Evolutionary conservation across 345 rosid species (phyloP).

Genomic region (Lepidium africanum): DNA sequence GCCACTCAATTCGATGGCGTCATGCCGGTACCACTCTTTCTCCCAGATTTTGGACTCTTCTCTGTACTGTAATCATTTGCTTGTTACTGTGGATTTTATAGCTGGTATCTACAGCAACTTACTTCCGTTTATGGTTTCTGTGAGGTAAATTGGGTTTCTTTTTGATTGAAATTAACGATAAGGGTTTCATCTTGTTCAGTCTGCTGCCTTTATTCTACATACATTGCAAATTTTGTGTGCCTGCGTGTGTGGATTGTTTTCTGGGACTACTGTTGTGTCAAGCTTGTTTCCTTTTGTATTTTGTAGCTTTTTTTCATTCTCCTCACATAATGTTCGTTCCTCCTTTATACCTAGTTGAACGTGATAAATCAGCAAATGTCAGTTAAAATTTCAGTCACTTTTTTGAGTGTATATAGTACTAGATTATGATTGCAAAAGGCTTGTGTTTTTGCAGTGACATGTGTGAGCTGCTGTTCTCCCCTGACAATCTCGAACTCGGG

Average conservation of each 20-base stretch:
- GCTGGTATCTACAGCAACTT: not conserved
- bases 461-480: not conserved
- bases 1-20: conserved; percentile 84
- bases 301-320: not conserved
- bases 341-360: not conserved
- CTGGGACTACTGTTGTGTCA: not conserved
- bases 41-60: not conserved
- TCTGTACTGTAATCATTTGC: not conserved
- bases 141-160: not conserved
- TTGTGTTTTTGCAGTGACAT: not conserved
- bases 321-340: not conserved
- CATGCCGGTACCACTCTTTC: conserved; percentile 58
- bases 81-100: not conserved
- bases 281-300: not conserved
- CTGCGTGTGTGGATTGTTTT: not conserved
- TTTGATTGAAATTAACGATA: not conserved
- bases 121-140: conserved; percentile 5
- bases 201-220: not conserved
- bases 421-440: not conserved
- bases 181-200: not conserved
- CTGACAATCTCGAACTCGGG: not conserved
- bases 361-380: not conserved
- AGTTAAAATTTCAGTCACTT: not conserved
- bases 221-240: not conserved
- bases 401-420: not conserved